These are phyloP conservation scores for Decorospora gaudefroyi DNA, from an alignment of 2,329 filamentous ascomycete genomes.

Conservation along the genomic window DNA sequence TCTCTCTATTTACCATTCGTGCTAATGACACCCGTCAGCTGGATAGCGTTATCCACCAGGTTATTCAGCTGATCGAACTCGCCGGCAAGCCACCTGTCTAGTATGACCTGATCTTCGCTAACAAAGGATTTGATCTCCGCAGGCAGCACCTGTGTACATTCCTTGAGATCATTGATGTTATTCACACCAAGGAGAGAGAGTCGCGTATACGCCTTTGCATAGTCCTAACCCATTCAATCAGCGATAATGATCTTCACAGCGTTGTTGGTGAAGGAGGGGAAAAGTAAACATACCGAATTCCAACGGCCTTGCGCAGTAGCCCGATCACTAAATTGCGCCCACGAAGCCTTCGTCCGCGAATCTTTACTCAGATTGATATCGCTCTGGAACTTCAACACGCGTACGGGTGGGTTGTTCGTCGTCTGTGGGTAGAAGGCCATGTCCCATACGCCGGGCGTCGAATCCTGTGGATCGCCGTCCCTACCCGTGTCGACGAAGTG, in stretches of 20 bases:
- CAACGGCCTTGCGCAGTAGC: constrained; percentile 36
- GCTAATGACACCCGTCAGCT: constrained; percentile 35
- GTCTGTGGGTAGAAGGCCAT: constrained; percentile 46
- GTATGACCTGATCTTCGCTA: constrained; percentile 33
- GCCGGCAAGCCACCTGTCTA: constrained; percentile 41
- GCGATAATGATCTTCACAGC: not conserved
- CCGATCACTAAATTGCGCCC: constrained; percentile 35
- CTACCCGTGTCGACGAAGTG: constrained; percentile 41
- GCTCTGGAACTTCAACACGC: constrained; percentile 46
- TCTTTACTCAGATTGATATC: constrained; percentile 45
- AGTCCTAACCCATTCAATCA: constrained; percentile 46
- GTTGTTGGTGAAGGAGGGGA: not conserved
- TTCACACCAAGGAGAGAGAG: constrained; percentile 61
- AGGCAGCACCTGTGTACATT: constrained; percentile 60
- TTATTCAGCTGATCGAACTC: constrained; percentile 43
- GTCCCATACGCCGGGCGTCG: constrained; percentile 47
- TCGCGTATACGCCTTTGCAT: constrained; percentile 59
- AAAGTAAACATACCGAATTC: constrained; percentile 40
- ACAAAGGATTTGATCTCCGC: constrained; percentile 29
- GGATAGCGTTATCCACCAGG: constrained; percentile 42
- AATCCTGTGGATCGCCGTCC: constrained; percentile 46
- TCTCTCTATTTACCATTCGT: constrained; percentile 4
- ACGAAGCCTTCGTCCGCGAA: constrained; percentile 40
- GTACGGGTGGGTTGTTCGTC: constrained; percentile 29
- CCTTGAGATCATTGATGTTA: constrained; percentile 60